Conservation (phyloP, 192 early-diverging fungal genomes). For the Backusella sp. region DNA sequence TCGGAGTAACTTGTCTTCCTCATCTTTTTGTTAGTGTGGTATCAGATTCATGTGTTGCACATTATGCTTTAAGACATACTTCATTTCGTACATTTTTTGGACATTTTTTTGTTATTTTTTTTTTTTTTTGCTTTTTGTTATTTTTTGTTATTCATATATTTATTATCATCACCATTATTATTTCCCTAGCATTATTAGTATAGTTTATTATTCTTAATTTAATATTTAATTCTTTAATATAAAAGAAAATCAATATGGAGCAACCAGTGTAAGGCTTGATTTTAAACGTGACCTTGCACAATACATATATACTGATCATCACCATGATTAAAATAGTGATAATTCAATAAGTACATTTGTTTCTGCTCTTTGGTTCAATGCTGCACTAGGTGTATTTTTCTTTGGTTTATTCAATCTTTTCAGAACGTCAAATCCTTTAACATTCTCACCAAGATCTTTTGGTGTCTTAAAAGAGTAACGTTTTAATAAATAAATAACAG, state of each 20-base stretch:
- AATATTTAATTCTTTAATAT: background rate
- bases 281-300: background rate
- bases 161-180: background rate
- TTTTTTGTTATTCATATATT: background rate
- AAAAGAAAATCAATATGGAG: background rate
- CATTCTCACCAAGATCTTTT: slow-evolving; percentile 75
- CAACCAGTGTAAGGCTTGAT: background rate
- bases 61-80: background rate
- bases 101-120: background rate
- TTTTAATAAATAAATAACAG: background rate
- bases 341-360: slow-evolving; percentile 62
- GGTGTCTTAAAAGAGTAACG: slow-evolving; percentile 53
- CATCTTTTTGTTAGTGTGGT: background rate
- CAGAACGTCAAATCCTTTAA: slow-evolving; percentile 58
- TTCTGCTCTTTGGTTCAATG: slow-evolving; percentile 71
- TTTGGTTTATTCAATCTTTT: slow-evolving; percentile 69
- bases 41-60: slow-evolving; percentile 5
- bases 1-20: background rate
- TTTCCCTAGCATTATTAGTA: background rate
- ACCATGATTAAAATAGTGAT: slow-evolving; percentile 14
- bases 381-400: slow-evolving; percentile 43
- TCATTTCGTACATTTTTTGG: background rate
- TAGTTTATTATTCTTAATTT: background rate
- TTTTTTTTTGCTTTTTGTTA: slow-evolving; percentile 1
- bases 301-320: background rate